Conservation (phyloP, 495 filamentous ascomycete species). For the Usnea hakonensis region DNA sequence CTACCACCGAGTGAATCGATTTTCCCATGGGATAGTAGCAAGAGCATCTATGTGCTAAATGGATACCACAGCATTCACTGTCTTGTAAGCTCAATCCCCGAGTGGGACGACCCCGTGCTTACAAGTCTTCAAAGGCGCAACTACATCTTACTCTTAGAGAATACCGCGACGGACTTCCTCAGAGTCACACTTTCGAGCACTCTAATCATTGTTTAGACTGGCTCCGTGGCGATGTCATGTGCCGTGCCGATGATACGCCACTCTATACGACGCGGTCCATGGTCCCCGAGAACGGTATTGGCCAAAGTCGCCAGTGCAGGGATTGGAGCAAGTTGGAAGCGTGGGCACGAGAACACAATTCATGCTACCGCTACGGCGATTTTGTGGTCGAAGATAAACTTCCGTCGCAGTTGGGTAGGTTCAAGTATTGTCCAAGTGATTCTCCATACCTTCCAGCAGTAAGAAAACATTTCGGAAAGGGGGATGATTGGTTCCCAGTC, state of each 20-base stretch:
- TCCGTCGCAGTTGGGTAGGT: background rate
- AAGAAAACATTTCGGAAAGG: background rate
- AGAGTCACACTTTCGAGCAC: constrained; percentile 10
- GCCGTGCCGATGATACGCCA: constrained; percentile 30
- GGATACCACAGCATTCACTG: no score
- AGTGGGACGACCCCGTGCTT: no score
- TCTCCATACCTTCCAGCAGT: background rate
- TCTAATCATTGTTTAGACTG: constrained; percentile 29
- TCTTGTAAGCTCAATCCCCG: no score
- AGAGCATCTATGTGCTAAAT: no score
- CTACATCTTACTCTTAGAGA: no score
- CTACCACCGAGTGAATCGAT: no score
- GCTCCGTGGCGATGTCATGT: constrained; percentile 25
- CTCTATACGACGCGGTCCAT: constrained; percentile 15
- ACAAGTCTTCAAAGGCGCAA: no score
- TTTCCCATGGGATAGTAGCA: no score
- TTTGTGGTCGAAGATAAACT: background rate
- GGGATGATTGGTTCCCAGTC: background rate
- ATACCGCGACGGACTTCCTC: background rate
- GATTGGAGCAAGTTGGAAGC: constrained; percentile 22
- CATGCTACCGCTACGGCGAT: constrained; percentile 15
- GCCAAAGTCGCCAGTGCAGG: constrained; percentile 25
- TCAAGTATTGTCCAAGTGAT: background rate
- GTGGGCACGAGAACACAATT: constrained; percentile 22
- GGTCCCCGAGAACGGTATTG: constrained; percentile 1